A percentile compares a stretch with the other conserved stretches of the same genome.
Evolutionary conservation across 306 rosid species (phyloP).

Genomic region (Cucumis cinereus): DNA sequence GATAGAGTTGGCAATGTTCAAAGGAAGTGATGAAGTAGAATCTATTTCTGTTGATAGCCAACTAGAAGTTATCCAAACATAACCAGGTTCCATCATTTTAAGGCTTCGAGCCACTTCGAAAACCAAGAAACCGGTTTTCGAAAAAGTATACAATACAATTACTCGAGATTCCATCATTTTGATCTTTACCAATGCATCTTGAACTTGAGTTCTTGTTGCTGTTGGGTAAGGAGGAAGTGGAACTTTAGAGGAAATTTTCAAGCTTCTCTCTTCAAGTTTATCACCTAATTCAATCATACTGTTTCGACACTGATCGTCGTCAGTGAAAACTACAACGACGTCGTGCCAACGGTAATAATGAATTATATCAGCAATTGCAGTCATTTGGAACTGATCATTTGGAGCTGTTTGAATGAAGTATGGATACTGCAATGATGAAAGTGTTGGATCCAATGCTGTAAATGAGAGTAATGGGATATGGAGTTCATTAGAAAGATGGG

Average conservation of each 20-base stretch:
- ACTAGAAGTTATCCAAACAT: conserved; percentile 40
- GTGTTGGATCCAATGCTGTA: conserved; percentile 39
- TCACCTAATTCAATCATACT: conserved; percentile 28
- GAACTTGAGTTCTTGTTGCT: conserved; percentile 18
- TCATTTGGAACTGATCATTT: conserved; percentile 37
- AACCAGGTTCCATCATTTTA: conserved; percentile 34
- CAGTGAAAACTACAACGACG: conserved; percentile 26
- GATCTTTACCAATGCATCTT: conserved; percentile 13
- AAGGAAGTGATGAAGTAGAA: conserved; percentile 25
- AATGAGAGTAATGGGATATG: conserved; percentile 34
- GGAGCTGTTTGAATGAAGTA: conserved; percentile 49
- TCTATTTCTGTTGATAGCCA: conserved; percentile 42
- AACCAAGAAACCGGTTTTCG: conserved; percentile 27
- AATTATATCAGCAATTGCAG: conserved; percentile 35
- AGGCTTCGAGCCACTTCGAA: conserved; percentile 31
- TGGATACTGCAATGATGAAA: conserved; percentile 33
- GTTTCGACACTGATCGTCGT: conserved; percentile 38
- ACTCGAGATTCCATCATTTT: conserved; percentile 29
- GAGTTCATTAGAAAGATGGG: conserved; percentile 42
- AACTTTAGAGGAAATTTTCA: conserved; percentile 32
- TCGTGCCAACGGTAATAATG: conserved; percentile 28
- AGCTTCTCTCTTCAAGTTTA: conserved; percentile 23
- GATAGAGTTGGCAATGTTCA: conserved; percentile 18
- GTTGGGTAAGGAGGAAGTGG: conserved; percentile 35
- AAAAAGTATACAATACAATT: conserved; percentile 26